phyloP scores from a whole-genome alignment of 2,329 filamentous ascomycete species.

The Clonostachys rhizophaga region DNA sequence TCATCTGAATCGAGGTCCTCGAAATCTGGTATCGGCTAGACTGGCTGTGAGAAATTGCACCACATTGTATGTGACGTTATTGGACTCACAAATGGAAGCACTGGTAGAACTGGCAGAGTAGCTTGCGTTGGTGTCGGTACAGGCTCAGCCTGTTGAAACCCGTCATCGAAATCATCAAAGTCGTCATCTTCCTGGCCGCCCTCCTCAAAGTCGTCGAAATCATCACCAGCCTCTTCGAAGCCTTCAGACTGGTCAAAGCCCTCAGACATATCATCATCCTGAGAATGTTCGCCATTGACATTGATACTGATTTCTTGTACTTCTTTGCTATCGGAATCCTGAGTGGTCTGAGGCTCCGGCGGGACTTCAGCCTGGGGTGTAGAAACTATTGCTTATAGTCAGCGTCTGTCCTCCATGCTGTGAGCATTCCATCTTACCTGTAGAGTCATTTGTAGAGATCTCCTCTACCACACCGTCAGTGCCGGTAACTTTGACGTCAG shows the following conservation, averaged over 20 bases:
- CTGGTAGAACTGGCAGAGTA: conserved; percentile 25
- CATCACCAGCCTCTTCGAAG: conserved; percentile 42
- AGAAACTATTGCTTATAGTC: no score
- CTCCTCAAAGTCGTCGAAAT: conserved; percentile 60
- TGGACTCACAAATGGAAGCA: conserved; percentile 38
- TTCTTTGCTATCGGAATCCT: no score
- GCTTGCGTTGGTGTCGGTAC: conserved; percentile 13
- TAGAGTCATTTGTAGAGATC: no score
- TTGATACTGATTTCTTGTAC: no score
- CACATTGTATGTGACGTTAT: no score
- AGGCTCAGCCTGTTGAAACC: conserved; percentile 55
- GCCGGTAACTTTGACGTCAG: conserved; percentile 39
- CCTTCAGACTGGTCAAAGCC: conserved; percentile 5
- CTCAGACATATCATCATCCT: no score
- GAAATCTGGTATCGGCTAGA: conserved; percentile 64
- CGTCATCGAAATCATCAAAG: conserved; percentile 70
- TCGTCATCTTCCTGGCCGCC: conserved; percentile 44
- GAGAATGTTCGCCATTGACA: no score
- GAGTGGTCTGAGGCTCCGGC: no score
- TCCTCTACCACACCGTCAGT: no score
- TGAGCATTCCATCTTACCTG: no score
- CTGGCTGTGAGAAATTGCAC: conserved; percentile 11
- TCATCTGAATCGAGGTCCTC: conserved; percentile 56
- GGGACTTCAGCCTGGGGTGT: no score
- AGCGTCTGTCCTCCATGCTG: no score